phyloP scores from a whole-genome alignment of 2,329 filamentous ascomycete species.

The Diaporthe australafricana region DNA sequence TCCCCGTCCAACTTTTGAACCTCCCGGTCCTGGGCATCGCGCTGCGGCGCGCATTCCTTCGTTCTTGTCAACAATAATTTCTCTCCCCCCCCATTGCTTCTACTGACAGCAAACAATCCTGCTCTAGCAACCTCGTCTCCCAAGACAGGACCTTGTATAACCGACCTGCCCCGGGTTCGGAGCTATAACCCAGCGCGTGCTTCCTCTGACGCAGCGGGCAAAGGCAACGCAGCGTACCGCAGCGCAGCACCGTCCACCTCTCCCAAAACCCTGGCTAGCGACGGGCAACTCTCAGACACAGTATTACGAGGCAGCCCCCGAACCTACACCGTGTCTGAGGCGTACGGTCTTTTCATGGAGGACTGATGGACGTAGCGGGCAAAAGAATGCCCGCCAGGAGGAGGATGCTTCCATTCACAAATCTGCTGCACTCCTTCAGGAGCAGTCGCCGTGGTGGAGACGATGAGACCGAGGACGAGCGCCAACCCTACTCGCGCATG shows the following conservation, averaged over 20 bases:
- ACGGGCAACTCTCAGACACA: background rate
- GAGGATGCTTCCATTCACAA: conserved; percentile 47
- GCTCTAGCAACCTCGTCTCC: conserved; percentile 5
- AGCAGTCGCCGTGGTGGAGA: conserved; percentile 41
- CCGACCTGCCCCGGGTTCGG: background rate
- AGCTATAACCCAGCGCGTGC: background rate
- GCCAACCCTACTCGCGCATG: conserved; percentile 49
- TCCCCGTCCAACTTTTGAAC: conserved; percentile 12
- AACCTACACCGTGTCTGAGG: background rate
- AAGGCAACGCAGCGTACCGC: background rate
- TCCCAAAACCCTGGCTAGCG: background rate
- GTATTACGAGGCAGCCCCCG: conserved; percentile 16
- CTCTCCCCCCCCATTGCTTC: background rate
- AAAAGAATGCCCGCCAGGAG: conserved; percentile 40
- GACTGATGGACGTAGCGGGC: conserved; percentile 40
- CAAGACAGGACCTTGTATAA: background rate
- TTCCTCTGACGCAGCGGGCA: background rate
- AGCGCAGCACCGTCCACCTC: background rate
- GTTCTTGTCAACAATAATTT: conserved; percentile 30
- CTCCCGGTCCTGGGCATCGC: conserved; percentile 19
- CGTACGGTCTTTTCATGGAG: conserved; percentile 33
- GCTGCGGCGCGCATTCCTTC: conserved; percentile 29
- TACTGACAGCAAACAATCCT: conserved; percentile 2
- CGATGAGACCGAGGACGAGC: conserved; percentile 38
- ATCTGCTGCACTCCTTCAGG: conserved; percentile 47